A percentile compares a stretch with the other conserved stretches of the same genome.
Conservation (phyloP, 129 eudicot species). For the Escallonia rubra region DNA sequence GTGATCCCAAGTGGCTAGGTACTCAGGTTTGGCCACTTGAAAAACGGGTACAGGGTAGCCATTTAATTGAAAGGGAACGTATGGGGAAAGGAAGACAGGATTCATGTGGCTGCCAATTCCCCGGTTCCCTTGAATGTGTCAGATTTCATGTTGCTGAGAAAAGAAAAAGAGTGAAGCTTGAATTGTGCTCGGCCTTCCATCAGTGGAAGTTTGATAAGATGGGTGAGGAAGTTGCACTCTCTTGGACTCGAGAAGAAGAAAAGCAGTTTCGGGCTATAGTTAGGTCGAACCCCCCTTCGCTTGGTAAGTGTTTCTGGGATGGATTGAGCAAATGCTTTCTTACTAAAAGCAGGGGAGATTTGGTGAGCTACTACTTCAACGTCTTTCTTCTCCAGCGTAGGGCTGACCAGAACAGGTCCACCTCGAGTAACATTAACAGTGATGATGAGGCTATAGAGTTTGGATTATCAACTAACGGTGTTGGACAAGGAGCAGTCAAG, state of each 20-base stretch:
- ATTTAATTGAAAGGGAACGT: conserved; percentile 58
- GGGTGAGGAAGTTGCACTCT: conserved; percentile 62
- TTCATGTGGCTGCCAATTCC: conserved; percentile 52
- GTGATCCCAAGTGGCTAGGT: conserved; percentile 60
- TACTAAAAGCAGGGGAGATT: conserved; percentile 34
- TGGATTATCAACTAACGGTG: conserved; percentile 21
- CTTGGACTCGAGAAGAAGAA: conserved; percentile 62
- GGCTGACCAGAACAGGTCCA: conserved; percentile 58
- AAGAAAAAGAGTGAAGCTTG: conserved; percentile 45
- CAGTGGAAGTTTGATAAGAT: conserved; percentile 55
- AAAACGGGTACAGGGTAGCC: conserved; percentile 18
- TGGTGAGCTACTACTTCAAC: conserved; percentile 75
- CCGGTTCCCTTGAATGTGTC: conserved; percentile 62
- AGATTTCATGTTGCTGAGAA: conserved; percentile 57
- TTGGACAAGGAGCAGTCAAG: conserved; percentile 18
- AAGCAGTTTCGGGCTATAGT: conserved; percentile 40
- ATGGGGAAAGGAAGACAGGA: conserved; percentile 64
- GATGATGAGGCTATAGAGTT: conserved; percentile 74
- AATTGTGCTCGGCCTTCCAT: conserved; percentile 56
- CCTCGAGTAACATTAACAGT: conserved; percentile 49
- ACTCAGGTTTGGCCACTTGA: conserved; percentile 63
- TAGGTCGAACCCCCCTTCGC: conserved; percentile 45
- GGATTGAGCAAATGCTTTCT: conserved; percentile 35
- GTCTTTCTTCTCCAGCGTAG: conserved; percentile 66
- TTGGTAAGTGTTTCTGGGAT: conserved; percentile 54